Evolutionary conservation across 2,329 filamentous ascomycete species (phyloP), one percentile per base, ranked within the genome.

Genomic region (Neophaeococcomyces aloes): DNA sequence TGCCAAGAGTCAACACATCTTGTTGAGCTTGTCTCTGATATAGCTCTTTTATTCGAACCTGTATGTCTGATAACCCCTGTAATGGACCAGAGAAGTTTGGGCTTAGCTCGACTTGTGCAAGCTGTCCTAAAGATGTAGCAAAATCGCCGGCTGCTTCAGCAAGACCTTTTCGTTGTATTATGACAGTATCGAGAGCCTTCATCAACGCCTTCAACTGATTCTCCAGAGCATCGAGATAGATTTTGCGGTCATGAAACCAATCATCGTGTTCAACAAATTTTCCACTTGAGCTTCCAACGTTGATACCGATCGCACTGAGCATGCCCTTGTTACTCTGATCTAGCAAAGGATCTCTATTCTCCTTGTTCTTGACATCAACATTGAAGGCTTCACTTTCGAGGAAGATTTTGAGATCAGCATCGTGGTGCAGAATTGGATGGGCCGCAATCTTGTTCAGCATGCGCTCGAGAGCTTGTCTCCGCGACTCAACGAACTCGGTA

Each of bases 221-320:
- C 59, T 96, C 88, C 29, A 96, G 74, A 3, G 88, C 88, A 61
- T 98, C 91, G 8, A 98, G 76, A 59, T 98, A 98, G 44, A 96
- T 78, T 57, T 82, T 86, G 49, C 91, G 86, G 54, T 98, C 91
- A 56, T 98, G 89, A 67, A 98, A 98, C 91, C 89, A 98, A 66
- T 98, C 91, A 61, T 98, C 91, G 60, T 96, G 91, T 65, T 98
- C 91, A 30, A 98, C 79, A 65, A 98, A 98, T 64, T 98, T 98
- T 47, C 72, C 72, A 27, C 65, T 66, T 56, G 75, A 80, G 42
- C 78, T 74, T 23, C 88, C 84, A 19, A 89, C 79, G 50, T 74
- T 83, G 49, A 91, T 75, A 17, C 86, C 86, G 42, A 95, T 74
- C 13, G 81, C 85, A 56, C 87, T 86, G 56, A 96, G 78, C 69